Base-by-base conservation (phyloP, 1,284 basidiomycete genomes). In the Naganishia albida region DNA sequence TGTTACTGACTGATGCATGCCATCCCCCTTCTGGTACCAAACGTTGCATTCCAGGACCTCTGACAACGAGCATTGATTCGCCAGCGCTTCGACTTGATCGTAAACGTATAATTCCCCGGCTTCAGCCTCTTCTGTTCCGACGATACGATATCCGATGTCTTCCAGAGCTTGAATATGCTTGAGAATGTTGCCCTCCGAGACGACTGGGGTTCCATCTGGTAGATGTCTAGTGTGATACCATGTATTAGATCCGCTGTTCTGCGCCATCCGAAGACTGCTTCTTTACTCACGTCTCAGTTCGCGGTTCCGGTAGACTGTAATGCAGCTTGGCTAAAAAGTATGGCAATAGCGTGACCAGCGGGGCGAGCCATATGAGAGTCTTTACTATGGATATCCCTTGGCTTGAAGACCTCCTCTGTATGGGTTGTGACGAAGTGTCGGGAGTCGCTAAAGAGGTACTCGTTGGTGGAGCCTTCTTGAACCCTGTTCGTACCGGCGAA, bases 61-160 rank as follows among this genome's bases (percentile, higher is more conserved):
- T 83, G 57, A 60, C 12, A 50, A 34, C 1, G 57, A 46, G 13
- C 57, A 60, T 13, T 49, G 46, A 49, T 60, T 60, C 38, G 57
- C 57, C 34, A 60, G 26, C 20, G 57, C 80, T 65, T 86, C 79
- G 2, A 88, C 87, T 71, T 89, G 84, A 50, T 83, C 78, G 23
- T 88, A 74, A 81, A 96, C 87, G 86, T 93, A 97, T 44, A 83
- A 80, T 72, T 97, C 93, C 6, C 89, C 93, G 30, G 86, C 78
- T 0, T 90, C 87, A 79, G 97, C 93, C 76, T 97, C 90, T 46
- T 84, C 83, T 0, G 93, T 95, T 0, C 95, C 95, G 18, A 96
- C 91, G 0, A 91, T 95, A 48, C 95, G 85, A 80, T 88, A 98
- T 3, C 94, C 94, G 66, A 95, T 91, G 38, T 86, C 86, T 74